Conservation (phyloP, 805 yeast genomes). For the Isabelozyma pseudorhagii region DNA sequence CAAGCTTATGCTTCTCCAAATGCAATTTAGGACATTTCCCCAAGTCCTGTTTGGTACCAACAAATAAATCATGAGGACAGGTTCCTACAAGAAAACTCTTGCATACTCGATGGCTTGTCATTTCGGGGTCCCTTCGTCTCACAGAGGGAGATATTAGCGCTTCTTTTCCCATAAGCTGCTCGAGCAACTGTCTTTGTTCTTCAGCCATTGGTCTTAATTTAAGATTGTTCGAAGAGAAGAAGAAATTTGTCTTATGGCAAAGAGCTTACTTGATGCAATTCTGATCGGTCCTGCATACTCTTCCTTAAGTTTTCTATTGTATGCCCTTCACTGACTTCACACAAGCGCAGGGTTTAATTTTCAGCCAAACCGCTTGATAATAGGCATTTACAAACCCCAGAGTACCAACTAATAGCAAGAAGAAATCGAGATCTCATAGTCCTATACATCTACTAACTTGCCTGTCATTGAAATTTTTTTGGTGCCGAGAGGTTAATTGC, state of each 20-base stretch:
- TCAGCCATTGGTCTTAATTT: constrained; percentile 43
- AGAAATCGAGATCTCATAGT: too few relatives aligned
- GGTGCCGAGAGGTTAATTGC: too few relatives aligned
- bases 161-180: constrained; percentile 77
- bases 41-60: constrained; percentile 76
- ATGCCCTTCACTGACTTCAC: not conserved
- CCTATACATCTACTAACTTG: too few relatives aligned
- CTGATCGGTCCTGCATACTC: not conserved
- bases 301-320: not conserved
- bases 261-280: not conserved
- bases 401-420: too few relatives aligned
- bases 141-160: constrained; percentile 32
- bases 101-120: constrained; percentile 56
- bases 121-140: constrained; percentile 37
- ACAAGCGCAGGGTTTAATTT: not conserved
- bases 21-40: constrained; percentile 81
- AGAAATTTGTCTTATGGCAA: too few relatives aligned
- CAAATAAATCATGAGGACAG: constrained; percentile 82
- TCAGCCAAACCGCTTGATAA: not conserved
- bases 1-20: constrained; percentile 66
- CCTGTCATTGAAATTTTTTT: too few relatives aligned
- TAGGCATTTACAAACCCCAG: too few relatives aligned
- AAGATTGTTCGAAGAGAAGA: not conserved
- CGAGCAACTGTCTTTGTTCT: constrained; percentile 71
- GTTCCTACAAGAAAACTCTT: constrained; percentile 78